Base-by-base conservation (phyloP, 73 alveolate species). In the Paramecium tetraurelia region DNA sequence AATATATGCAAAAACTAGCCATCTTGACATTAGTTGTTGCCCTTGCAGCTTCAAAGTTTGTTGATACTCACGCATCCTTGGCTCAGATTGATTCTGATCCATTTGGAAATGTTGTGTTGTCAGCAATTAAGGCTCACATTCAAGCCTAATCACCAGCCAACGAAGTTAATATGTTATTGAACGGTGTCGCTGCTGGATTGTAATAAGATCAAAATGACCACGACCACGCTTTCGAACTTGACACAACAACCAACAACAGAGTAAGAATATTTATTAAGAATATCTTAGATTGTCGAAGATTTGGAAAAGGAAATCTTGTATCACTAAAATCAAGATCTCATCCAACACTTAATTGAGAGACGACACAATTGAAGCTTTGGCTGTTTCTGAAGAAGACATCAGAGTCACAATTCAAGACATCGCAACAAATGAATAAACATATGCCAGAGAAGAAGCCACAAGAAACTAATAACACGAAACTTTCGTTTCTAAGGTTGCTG, bases 61-160 rank as follows among this genome's bases (percentile, higher is more conserved):
- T 46, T 44, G 90, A 80, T 80, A 24, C 90, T 9, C 90, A 80
- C 58, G 33, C 70, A 43, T 41, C 90, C 20, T 80, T 80, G 90
- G 90, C 90, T 80, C 57, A 80, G 75, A 80, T 80, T 11, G 90
- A 80, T 48, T 59, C 90, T 80, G 76, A 80, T 80, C 90, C 90
- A 33, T 80, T 80, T 63, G 90, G 90, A 80, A 80, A 80, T 41
- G 48, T 80, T 80, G 90, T 80, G 76, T 80, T 80, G 90, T 80
- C 90, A 22, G 43, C 90, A 59, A 80, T 80, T 41, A 80, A 80
- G 77, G 75, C 90, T 24, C 90, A 80, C 90, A 43, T 80, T 22
- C 44, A 80, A 18, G 90, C 90, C 48, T 18, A 80, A 46, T 44
- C 90, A 40, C 90, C 90, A 80, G 90, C 90, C 72, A 80, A 80